These are phyloP conservation scores for Phaeotremella skinneri DNA, from an alignment of 768 basidiomycete genomes.

Conservation along the genomic window DNA sequence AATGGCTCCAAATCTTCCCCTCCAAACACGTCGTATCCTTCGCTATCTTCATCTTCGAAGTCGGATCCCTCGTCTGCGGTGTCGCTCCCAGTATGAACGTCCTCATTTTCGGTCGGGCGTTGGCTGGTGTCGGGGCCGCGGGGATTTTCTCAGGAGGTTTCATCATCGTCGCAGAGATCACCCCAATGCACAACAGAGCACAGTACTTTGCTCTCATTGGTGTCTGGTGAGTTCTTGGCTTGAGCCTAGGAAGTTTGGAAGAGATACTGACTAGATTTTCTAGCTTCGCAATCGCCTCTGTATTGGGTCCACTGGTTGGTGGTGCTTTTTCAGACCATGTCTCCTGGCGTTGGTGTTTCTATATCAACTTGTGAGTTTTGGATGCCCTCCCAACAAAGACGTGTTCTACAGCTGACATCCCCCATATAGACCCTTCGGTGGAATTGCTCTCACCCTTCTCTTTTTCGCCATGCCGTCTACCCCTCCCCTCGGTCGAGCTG, in stretches of 20 bases:
- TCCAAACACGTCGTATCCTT: conserved; percentile 47
- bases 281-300: conserved; percentile 55
- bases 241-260: neutral
- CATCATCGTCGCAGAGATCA: conserved; percentile 45
- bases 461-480: conserved; percentile 32
- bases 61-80: conserved; percentile 57
- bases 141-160: conserved; percentile 51
- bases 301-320: conserved; percentile 57
- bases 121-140: conserved; percentile 57
- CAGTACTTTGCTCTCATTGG: conserved; percentile 49
- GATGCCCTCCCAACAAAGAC: neutral
- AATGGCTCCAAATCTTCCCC: conserved; percentile 47
- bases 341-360: conserved; percentile 58
- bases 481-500: conserved; percentile 41
- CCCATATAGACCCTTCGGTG: conserved; percentile 29
- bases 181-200: conserved; percentile 36
- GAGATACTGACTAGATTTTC: neutral
- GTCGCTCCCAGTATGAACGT: conserved; percentile 46
- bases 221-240: conserved; percentile 33
- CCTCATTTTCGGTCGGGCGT: conserved; percentile 55
- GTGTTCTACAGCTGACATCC: neutral
- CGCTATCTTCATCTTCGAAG: conserved; percentile 54
- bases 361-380: conserved; percentile 51
- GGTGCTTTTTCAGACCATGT: conserved; percentile 56
- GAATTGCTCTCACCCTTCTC: conserved; percentile 37